Conservation (phyloP, 2,329 filamentous ascomycete genomes). For the Sporothrix euskadiensis region DNA sequence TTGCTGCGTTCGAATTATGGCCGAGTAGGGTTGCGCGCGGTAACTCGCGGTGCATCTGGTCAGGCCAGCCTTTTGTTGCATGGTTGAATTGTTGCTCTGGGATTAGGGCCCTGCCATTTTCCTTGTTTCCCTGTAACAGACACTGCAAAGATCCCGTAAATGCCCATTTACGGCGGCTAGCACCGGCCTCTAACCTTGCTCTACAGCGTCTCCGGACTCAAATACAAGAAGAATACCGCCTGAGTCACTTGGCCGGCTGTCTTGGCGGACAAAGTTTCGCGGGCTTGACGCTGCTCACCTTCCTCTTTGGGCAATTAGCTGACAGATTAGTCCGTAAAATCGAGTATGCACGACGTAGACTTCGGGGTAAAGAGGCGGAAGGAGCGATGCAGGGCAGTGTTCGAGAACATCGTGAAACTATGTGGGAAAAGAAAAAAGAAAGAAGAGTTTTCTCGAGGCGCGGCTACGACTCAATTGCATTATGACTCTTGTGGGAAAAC, state of each 20-base stretch:
- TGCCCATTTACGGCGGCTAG: neutral
- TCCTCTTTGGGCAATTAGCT: slow-evolving; percentile 6
- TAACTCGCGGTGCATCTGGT: neutral
- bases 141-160: neutral
- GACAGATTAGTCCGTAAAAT: neutral
- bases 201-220: neutral
- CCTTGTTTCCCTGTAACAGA: neutral
- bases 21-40: neutral
- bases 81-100: neutral
- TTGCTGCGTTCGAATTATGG: neutral
- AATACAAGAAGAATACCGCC: neutral
- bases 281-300: neutral
- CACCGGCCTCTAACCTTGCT: neutral
- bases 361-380: slow-evolving; percentile 9
- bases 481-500: too few relatives aligned
- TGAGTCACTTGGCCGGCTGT: slow-evolving; percentile 8
- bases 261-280: neutral
- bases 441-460: neutral
- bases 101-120: neutral
- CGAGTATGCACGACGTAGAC: neutral
- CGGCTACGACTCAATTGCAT: neutral
- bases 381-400: slow-evolving; percentile 1
- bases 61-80: neutral
- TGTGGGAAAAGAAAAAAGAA: neutral
- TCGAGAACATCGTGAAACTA: neutral